A percentile compares a stretch with the other conserved stretches of the same genome.
Conservation (phyloP, 306 rosid species). For the Lupinus albus region DNA sequence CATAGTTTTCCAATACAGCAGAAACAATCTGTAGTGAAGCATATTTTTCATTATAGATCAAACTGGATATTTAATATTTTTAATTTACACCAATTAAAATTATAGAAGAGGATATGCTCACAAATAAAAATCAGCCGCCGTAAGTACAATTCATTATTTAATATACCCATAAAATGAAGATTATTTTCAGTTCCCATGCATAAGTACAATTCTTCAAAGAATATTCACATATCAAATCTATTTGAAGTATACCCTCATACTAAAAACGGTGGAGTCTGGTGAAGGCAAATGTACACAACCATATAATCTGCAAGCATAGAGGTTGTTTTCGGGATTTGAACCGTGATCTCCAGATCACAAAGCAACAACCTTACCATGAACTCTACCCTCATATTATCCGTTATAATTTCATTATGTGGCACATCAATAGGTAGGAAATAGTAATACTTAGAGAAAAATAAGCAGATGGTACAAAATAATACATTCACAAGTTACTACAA, state of each 20-base stretch:
- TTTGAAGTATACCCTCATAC: background rate
- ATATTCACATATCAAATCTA: slow-evolving; percentile 12
- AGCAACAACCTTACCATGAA: no score
- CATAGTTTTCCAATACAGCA: slow-evolving; percentile 85
- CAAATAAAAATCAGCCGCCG: slow-evolving; percentile 7
- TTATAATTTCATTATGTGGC: slow-evolving; percentile 16
- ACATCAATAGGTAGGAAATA: slow-evolving; percentile 7
- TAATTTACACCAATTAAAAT: slow-evolving; percentile 20
- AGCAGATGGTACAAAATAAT: slow-evolving; percentile 9
- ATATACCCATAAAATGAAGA: background rate
- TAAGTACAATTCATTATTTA: slow-evolving; percentile 12
- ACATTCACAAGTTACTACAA: slow-evolving; percentile 23
- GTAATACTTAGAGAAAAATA: slow-evolving; percentile 6
- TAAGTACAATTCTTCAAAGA: slow-evolving; percentile 7
- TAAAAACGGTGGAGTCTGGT: no score
- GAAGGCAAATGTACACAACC: no score
- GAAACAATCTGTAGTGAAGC: slow-evolving; percentile 70
- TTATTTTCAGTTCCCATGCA: slow-evolving; percentile 4
- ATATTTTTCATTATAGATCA: slow-evolving; percentile 32
- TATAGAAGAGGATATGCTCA: background rate
- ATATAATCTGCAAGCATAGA: no score
- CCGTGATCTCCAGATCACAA: no score
- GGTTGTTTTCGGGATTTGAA: no score
- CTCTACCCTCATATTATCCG: slow-evolving; percentile 6
- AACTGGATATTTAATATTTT: slow-evolving; percentile 27